Percentiles rank a stretch among this genome's conserved stretches.
Evolutionary conservation across 1,284 basidiomycete species (phyloP).

Genomic region (Irpex sp.): DNA sequence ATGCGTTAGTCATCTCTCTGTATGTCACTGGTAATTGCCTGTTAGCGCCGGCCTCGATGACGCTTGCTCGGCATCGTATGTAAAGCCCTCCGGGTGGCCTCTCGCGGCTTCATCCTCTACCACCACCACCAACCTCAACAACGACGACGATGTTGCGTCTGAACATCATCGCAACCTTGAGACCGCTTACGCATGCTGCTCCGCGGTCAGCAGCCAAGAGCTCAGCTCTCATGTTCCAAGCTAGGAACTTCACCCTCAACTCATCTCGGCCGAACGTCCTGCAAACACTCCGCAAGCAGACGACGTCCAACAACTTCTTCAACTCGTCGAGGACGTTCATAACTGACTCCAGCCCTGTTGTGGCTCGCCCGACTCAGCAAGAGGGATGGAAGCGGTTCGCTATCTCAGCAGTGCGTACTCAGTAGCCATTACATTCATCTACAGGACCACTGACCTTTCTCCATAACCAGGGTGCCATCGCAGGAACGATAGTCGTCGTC

Average conservation of each 20-base stretch:
- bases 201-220: constrained; percentile 10
- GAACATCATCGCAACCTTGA: constrained; percentile 8
- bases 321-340: constrained; percentile 34
- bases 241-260: constrained; percentile 24
- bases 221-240: constrained; percentile 10
- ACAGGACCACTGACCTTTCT: neutral
- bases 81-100: neutral
- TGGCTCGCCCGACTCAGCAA: constrained; percentile 32
- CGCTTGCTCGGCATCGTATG: neutral
- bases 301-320: constrained; percentile 17
- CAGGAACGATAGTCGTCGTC: constrained; percentile 60
- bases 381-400: constrained; percentile 47
- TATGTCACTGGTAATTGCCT: neutral
- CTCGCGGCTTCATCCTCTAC: neutral
- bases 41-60: neutral
- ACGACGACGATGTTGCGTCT: constrained; percentile 10
- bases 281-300: constrained; percentile 23
- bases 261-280: constrained; percentile 29
- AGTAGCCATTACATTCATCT: constrained; percentile 16
- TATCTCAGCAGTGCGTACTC: constrained; percentile 39
- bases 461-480: constrained; percentile 71
- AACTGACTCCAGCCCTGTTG: constrained; percentile 39
- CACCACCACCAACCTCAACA: constrained; percentile 3
- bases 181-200: constrained; percentile 21
- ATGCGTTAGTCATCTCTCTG: neutral